A percentile compares a stretch with the other conserved stretches of the same genome.
Evolutionary conservation across 768 basidiomycete genomes (phyloP).

Genomic region (Boletus subcaerulescens): DNA sequence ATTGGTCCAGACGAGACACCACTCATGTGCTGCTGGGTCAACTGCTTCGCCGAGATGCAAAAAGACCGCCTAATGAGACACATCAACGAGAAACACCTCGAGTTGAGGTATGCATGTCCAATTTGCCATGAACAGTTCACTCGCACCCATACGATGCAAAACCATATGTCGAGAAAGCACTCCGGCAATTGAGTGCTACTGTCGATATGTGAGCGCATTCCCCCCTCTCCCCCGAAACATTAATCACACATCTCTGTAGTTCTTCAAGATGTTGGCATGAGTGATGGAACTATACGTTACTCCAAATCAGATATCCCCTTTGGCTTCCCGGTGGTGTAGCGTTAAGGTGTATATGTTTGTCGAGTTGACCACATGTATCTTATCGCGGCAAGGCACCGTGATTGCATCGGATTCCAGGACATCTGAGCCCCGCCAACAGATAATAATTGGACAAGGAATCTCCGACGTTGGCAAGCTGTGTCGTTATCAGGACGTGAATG

Average conservation of each 20-base stretch:
- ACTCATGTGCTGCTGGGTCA: constrained; percentile 21
- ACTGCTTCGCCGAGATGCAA: constrained; percentile 20
- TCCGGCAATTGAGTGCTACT: background rate
- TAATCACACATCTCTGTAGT: background rate
- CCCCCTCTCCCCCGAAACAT: background rate
- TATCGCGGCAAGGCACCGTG: background rate
- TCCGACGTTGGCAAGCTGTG: background rate
- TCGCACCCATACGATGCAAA: constrained; percentile 19
- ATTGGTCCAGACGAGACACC: constrained; percentile 7
- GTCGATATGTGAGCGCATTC: background rate
- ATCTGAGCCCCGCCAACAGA: background rate
- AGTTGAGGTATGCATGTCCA: constrained; percentile 13
- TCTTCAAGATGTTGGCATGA: background rate
- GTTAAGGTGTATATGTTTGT: background rate
- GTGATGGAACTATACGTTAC: background rate
- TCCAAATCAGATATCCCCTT: background rate
- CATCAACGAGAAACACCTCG: constrained; percentile 27
- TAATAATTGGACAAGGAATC: background rate
- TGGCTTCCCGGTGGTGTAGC: background rate
- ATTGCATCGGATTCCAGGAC: background rate
- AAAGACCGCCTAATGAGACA: constrained; percentile 29
- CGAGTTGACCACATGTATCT: constrained; percentile 8
- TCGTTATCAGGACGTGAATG: background rate
- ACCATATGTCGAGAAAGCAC: constrained; percentile 16
- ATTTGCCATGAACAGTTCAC: constrained; percentile 25